phyloP scores from a whole-genome alignment of 768 basidiomycete genomes.

The Leccinellum albellum region DNA sequence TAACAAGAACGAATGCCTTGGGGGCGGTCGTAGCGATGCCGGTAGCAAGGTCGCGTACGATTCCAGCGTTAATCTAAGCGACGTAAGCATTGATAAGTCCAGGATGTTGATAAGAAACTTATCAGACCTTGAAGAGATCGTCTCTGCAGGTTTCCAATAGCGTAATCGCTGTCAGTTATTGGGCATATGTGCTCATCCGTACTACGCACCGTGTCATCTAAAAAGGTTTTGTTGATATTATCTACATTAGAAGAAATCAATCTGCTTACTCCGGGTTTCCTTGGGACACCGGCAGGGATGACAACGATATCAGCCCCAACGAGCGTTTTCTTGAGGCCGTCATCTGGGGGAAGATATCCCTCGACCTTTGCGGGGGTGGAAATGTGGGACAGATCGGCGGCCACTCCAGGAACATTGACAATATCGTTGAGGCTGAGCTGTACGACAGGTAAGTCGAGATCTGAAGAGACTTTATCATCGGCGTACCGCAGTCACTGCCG shows the following conservation, averaged over 20 bases:
- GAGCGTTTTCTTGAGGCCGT: slow-evolving; percentile 79
- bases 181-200: background rate
- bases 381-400: slow-evolving; percentile 92
- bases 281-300: slow-evolving; percentile 94
- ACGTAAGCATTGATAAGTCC: background rate
- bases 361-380: slow-evolving; percentile 80
- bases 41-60: slow-evolving; percentile 88
- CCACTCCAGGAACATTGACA: slow-evolving; percentile 95
- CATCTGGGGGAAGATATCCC: slow-evolving; percentile 76
- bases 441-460: background rate
- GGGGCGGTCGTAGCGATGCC: slow-evolving; percentile 82
- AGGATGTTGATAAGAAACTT: background rate
- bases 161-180: slow-evolving; percentile 9
- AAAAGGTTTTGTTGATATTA: background rate
- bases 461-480: background rate
- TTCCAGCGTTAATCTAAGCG: slow-evolving; percentile 91
- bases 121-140: slow-evolving; percentile 86
- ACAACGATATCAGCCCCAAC: slow-evolving; percentile 86
- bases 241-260: background rate
- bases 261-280: slow-evolving; percentile 83
- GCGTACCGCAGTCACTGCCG: slow-evolving; percentile 69
- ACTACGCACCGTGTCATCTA: slow-evolving; percentile 50
- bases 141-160: slow-evolving; percentile 51
- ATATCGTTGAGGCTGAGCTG: slow-evolving; percentile 93
- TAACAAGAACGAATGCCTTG: slow-evolving; percentile 91